Conservation (phyloP, 2,329 filamentous ascomycete genomes). For the Arachnomyces sp. region DNA sequence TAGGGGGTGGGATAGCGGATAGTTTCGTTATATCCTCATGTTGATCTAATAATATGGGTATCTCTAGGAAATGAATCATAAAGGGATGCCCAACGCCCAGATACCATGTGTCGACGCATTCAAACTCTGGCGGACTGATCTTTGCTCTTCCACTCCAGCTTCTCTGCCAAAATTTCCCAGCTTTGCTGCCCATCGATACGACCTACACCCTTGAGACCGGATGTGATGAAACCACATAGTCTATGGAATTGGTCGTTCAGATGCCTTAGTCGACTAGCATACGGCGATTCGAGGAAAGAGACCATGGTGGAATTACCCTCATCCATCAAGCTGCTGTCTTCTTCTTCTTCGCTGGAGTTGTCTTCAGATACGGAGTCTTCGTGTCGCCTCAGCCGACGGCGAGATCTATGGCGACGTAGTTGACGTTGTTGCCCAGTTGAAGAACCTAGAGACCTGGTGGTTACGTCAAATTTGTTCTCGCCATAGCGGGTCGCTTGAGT, state of each 20-base stretch:
- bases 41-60: too few species aligned
- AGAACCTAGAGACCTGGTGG: conserved; percentile 18
- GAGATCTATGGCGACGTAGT: conserved; percentile 8
- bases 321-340: conserved; percentile 26
- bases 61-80: too few species aligned
- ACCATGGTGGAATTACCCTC: conserved; percentile 34
- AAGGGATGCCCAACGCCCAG: too few species aligned
- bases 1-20: too few species aligned
- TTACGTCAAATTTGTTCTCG: conserved; percentile 32
- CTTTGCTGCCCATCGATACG: conserved; percentile 63
- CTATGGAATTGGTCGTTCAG: conserved; percentile 58
- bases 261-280: conserved; percentile 46
- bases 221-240: conserved; percentile 61
- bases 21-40: too few species aligned
- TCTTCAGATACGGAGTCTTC: conserved; percentile 20
- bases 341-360: conserved; percentile 20
- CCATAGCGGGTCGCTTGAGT: conserved; percentile 39
- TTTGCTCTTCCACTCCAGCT: conserved; percentile 52
- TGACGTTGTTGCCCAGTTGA: background rate
- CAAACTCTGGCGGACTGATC: too few species aligned
- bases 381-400: conserved; percentile 15
- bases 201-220: conserved; percentile 66
- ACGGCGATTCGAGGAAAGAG: conserved; percentile 35
- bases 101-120: too few species aligned
- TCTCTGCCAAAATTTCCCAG: conserved; percentile 78